Evolutionary conservation across 331 rosid species (phyloP), one percentile per base, ranked within the genome.

Genomic region (Pyrus hybrid): DNA sequence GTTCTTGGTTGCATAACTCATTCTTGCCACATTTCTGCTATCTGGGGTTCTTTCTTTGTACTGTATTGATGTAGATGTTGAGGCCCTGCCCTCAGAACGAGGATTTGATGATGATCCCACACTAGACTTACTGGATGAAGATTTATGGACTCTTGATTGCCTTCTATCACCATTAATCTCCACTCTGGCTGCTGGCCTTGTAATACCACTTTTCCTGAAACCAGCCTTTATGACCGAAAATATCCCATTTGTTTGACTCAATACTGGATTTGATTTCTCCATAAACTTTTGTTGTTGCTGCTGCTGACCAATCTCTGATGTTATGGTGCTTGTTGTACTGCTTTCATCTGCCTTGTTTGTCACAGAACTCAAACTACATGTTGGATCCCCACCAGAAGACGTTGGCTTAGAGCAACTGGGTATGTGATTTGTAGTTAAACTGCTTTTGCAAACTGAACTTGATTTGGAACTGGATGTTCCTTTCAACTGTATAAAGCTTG

Each of bases 101-200:
- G 87, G 74, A 77, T 86, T 87, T 67, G 88, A 89, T 79, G 91
- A 85, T 74, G 98, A 89, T 30, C 91, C 89, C 62, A 89, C 83
- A 75, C 96, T 93, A 51, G 94, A 92, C 77, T 86, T 92, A 74
- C 90, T 82, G 8, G 90, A 84, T 73, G 96, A 82, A 73, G 96
- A 91, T 69, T 87, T 81, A 54, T 60, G 79, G 28, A 85, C 85
- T 53, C 84, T 82, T 70, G 88, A 87, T 30, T 71, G 84, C 79
- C 73, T 83, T 76, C 47, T 73, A 62, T 71, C 77, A 63, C 83
- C 65, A 75, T 22, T 76, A 71, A 70, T 78, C 70, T 80, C 90
- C 74, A 82, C 67, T 70, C 82, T 86, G 47, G 85, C 77, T 57
- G 86, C 83, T 76, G 80, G 82, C 71, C 73, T 72, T 2, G 83